phyloP scores from a whole-genome alignment of 495 filamentous ascomycete genomes.

The Tricharina praecox region DNA sequence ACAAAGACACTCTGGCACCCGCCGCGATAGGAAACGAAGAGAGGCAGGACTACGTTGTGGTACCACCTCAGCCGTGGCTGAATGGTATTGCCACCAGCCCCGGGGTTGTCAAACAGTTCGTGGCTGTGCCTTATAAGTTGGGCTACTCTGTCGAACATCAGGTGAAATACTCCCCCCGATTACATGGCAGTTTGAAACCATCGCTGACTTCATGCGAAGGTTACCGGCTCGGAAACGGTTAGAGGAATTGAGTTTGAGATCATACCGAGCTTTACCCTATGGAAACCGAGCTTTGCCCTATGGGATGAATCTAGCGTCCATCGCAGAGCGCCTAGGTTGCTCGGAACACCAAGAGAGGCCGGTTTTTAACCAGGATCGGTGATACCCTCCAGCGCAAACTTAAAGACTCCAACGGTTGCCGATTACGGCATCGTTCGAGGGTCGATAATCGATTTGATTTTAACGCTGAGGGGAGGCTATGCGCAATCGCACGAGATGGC shows the following conservation, averaged over 20 bases:
- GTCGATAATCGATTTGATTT: too few relatives aligned
- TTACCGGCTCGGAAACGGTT: constrained; percentile 31
- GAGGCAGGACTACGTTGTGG: constrained; percentile 35
- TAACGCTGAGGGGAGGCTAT: too few relatives aligned
- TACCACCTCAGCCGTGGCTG: constrained; percentile 33
- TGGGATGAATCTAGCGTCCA: too few relatives aligned
- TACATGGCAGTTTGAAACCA: neutral
- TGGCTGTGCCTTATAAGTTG: constrained; percentile 30
- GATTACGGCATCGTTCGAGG: too few relatives aligned
- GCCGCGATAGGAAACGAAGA: neutral
- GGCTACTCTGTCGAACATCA: constrained; percentile 37
- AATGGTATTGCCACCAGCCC: constrained; percentile 31
- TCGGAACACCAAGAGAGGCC: too few relatives aligned
- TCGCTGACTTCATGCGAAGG: neutral
- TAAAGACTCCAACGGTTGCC: too few relatives aligned
- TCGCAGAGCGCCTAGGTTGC: too few relatives aligned
- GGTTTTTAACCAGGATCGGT: too few relatives aligned
- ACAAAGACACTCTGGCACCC: constrained; percentile 17
- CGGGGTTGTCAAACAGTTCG: constrained; percentile 31
- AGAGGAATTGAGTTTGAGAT: constrained; percentile 36
- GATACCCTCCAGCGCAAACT: too few relatives aligned
- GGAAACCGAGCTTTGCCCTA: too few relatives aligned
- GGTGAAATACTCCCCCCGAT: neutral
- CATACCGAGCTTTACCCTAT: too few relatives aligned
- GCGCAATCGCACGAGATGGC: too few relatives aligned